phyloP scores from a whole-genome alignment of 371 early-diverging fungal genomes.

The Apophysomyces elegans region DNA sequence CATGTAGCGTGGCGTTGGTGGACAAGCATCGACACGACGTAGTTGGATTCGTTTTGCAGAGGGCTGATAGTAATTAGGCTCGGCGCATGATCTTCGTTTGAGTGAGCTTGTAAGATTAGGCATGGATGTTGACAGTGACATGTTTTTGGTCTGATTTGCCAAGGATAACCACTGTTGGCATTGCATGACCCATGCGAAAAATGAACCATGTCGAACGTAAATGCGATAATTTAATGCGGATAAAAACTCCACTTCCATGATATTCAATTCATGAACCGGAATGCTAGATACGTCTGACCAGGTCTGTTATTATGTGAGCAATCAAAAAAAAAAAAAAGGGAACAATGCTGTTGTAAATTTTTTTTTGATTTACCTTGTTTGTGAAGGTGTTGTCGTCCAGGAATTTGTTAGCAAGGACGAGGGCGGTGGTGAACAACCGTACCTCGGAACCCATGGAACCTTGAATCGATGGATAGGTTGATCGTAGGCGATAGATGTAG shows the following conservation, averaged over 20 bases:
- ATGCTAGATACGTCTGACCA: conserved; percentile 78
- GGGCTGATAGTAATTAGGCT: conserved; percentile 11
- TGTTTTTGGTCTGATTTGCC: conserved; percentile 11
- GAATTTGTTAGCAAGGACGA: conserved; percentile 69
- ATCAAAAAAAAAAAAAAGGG: neutral
- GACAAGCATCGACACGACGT: conserved; percentile 6
- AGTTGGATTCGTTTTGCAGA: conserved; percentile 9
- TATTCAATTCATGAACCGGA: conserved; percentile 65
- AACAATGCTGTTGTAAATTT: conserved; percentile 3
- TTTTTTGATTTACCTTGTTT: conserved; percentile 46
- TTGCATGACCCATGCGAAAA: conserved; percentile 42
- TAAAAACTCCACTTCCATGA: conserved; percentile 79
- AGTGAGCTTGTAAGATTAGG: conserved; percentile 18
- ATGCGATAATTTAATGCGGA: conserved; percentile 59
- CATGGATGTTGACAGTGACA: conserved; percentile 18
- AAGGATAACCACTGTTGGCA: conserved; percentile 35
- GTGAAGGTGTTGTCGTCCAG: conserved; percentile 76
- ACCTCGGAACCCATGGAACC: conserved; percentile 64
- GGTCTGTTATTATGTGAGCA: conserved; percentile 41
- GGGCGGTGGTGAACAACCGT: conserved; percentile 66
- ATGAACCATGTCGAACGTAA: conserved; percentile 42
- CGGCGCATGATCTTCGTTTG: conserved; percentile 12
- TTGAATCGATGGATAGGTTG: conserved; percentile 43
- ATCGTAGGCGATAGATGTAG: conserved; percentile 45
- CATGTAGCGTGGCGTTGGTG: conserved; percentile 19